Conservation (phyloP, 257 asterid genomes). For the Solanum piurae region DNA sequence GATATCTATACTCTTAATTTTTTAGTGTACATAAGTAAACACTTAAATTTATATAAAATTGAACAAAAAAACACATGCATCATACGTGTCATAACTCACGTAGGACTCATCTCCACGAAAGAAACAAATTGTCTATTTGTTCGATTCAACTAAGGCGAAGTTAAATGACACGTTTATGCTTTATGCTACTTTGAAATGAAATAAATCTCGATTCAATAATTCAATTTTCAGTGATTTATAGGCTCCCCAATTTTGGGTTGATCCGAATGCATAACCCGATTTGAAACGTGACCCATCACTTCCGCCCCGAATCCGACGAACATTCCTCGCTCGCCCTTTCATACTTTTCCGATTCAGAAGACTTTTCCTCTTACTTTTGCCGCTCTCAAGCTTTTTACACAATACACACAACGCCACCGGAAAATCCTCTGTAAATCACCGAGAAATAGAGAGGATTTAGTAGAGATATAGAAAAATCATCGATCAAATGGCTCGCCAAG, state of each 20-base stretch:
- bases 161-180: no score
- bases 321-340: not conserved
- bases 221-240: no score
- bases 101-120: no score
- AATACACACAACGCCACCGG: not conserved
- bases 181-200: no score
- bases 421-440: not conserved
- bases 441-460: not conserved
- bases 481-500: constrained; percentile 58
- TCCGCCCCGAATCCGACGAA: not conserved
- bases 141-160: no score
- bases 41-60: no score
- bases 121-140: no score
- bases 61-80: no score
- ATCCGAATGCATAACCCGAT: not conserved
- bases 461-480: not conserved
- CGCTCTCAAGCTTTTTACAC: not conserved
- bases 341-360: not conserved
- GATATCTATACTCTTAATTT: no score
- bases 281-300: not conserved
- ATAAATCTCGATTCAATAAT: no score
- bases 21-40: no score
- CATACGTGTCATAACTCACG: no score
- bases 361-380: not conserved
- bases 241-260: not conserved